A percentile compares a stretch with the other conserved stretches of the same genome.
phyloP scores from a whole-genome alignment of 2,329 filamentous ascomycete genomes.

The Ascocoryne sarcoides region DNA sequence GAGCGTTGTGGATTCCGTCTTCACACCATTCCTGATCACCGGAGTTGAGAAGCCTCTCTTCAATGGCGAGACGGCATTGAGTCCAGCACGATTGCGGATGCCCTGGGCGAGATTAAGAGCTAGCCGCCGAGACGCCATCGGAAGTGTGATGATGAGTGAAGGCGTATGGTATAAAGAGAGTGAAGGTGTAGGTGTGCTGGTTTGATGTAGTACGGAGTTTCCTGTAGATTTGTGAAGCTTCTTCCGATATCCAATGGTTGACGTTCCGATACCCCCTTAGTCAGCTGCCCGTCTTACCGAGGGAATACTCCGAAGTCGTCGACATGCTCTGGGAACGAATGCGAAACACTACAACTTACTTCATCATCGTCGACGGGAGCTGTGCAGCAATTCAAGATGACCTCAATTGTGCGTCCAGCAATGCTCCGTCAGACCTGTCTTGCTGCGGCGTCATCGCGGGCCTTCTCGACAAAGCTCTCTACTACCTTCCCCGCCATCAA shows the following conservation, averaged over 20 bases:
- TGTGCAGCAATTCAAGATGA: constrained; percentile 33
- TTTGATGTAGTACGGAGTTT: constrained; percentile 13
- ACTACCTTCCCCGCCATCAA: constrained; percentile 26
- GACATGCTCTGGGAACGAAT: no score
- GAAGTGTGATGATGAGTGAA: neutral
- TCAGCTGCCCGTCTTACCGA: constrained; percentile 10
- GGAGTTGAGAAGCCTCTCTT: constrained; percentile 87
- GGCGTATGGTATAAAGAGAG: no score
- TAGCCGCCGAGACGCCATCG: constrained; percentile 94
- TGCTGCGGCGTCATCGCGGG: constrained; percentile 34
- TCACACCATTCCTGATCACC: constrained; percentile 57
- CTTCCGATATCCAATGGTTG: constrained; percentile 19
- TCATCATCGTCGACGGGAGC: constrained; percentile 7
- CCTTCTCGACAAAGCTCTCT: constrained; percentile 34
- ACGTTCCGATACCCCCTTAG: constrained; percentile 9
- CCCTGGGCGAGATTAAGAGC: constrained; percentile 88
- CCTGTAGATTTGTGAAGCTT: constrained; percentile 16
- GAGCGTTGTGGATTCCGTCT: constrained; percentile 92
- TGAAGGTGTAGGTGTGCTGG: constrained; percentile 16
- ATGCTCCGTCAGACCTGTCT: constrained; percentile 39
- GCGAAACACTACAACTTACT: neutral
- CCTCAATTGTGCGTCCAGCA: constrained; percentile 41
- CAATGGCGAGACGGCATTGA: constrained; percentile 68
- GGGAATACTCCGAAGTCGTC: constrained; percentile 7
- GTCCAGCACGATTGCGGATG: constrained; percentile 77